A percentile compares a stretch with the other conserved stretches of the same genome.
Evolutionary conservation across 345 rosid species (phyloP).

Genomic region (Brassica cretica): DNA sequence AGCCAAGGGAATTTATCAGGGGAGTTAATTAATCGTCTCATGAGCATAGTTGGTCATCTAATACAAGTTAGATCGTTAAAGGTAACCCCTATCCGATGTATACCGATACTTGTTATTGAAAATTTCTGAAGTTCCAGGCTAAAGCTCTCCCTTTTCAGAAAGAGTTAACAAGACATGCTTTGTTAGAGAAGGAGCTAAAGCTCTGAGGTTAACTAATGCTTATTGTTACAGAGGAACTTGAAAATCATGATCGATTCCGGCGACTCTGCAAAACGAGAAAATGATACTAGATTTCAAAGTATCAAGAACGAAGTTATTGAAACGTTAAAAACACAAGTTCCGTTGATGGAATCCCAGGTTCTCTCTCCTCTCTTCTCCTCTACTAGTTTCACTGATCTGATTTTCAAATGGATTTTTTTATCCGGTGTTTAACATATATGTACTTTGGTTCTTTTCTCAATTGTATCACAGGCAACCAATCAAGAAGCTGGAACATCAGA

Average conservation of each 20-base stretch:
- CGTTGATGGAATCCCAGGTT: conserved; percentile 37
- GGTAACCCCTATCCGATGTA: conserved; percentile 46
- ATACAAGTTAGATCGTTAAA: conserved; percentile 93
- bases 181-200: conserved; percentile 3
- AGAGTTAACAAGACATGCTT: neutral
- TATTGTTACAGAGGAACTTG: conserved; percentile 71
- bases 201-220: conserved; percentile 10
- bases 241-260: conserved; percentile 74
- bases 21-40: conserved; percentile 81
- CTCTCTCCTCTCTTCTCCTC: conserved; percentile 1
- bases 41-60: conserved; percentile 87
- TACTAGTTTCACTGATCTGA: conserved; percentile 3
- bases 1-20: conserved; percentile 82
- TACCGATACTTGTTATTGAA: neutral
- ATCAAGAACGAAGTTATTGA: conserved; percentile 82
- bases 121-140: neutral
- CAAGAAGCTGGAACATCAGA: conserved; percentile 63
- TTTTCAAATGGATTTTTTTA: neutral
- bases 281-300: conserved; percentile 71
- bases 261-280: conserved; percentile 76
- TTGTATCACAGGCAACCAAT: conserved; percentile 45
- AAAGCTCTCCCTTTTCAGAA: neutral
- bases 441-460: neutral
- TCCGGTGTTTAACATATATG: neutral
- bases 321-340: conserved; percentile 57